Base-by-base conservation (phyloP, 2,329 filamentous ascomycete genomes). In the Colletotrichum neosansevieriae region DNA sequence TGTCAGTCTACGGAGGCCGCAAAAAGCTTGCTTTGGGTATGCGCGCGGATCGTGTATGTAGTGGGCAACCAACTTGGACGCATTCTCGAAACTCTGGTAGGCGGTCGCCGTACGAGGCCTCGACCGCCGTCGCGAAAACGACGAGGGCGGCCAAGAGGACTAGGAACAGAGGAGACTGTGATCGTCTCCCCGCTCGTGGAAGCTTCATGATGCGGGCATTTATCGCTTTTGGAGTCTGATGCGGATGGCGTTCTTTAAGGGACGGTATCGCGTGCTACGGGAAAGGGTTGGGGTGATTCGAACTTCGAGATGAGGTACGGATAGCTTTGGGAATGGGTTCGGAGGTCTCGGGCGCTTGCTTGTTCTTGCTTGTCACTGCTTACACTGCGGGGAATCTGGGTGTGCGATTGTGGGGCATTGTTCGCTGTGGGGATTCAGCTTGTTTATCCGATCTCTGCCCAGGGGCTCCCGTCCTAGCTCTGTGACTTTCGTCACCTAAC, bases 41-140 rank as follows among this genome's bases (percentile, higher is more conserved):
- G 45, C 40, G 40, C 34, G 54, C 32, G 54, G 21, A 49, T 40
- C 76, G 12, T 67, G 38, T 29, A 21, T 24, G 40, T 40, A 53
- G 60, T 38, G 36, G 36, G 36, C 11, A 38, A 79, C 82, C 71
- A 83, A 97, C 95, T 84, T 93, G 82, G 60, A 98, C 88, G 78
- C 96, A 99, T 79, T 94, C 85, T 76, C 86, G 87, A 78, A 99
- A 99, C 75, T 97, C 94, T 17, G 93, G 93, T 68, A 97, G 84
- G 63, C 89, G 87, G 79, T 99, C 96, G 72, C 96, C 96, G 56
- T 90, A 75, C 4, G 94, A 98, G 32, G 94, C 96, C 61, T 84
- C 80, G 15, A 83, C 84, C n/a, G 79, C 78, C 58, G 73, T 74
- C 36, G 80, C 77, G 70, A 88, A 79, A 61, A 83, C 71, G 49